Percentiles rank a stretch among this genome's conserved stretches.
These are phyloP conservation scores for Perkinsus olseni DNA, from an alignment of 169 alveolate species.

Conservation along the genomic window DNA sequence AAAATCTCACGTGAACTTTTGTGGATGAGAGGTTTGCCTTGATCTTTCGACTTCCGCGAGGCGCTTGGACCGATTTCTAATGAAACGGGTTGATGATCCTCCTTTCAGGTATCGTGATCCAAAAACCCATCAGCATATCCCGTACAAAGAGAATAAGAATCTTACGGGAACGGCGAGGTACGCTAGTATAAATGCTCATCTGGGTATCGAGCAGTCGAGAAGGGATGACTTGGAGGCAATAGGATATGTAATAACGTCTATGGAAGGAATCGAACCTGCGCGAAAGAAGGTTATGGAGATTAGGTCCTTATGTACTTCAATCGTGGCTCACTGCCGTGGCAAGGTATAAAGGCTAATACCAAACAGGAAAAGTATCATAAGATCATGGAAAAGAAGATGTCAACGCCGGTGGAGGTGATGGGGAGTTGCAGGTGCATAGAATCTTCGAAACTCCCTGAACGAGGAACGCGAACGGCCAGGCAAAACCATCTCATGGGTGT, in stretches of 20 bases:
- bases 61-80: too few relatives aligned
- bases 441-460: background rate
- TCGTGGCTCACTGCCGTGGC: slow-evolving; percentile 96
- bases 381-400: slow-evolving; percentile 93
- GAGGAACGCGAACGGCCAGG: too few relatives aligned
- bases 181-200: slow-evolving; percentile 94
- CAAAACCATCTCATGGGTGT: too few relatives aligned
- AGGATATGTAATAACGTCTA: slow-evolving; percentile 60
- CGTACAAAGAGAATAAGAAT: slow-evolving; percentile 90
- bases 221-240: slow-evolving; percentile 82
- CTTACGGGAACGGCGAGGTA: slow-evolving; percentile 98
- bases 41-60: too few relatives aligned
- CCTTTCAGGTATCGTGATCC: slow-evolving; percentile 62
- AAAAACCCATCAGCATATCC: slow-evolving; percentile 89
- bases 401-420: slow-evolving; percentile 87
- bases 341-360: slow-evolving; percentile 86
- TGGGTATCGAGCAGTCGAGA: slow-evolving; percentile 79
- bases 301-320: slow-evolving; percentile 68
- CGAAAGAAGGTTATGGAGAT: background rate
- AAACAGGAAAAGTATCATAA: slow-evolving; percentile 92
- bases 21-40: too few relatives aligned
- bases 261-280: background rate
- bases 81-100: slow-evolving; percentile 8
- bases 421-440: slow-evolving; percentile 33
- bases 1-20: too few relatives aligned